Percentiles rank a stretch among this genome's conserved stretches.
Evolutionary conservation across 306 rosid species (phyloP).

Genomic region (Prosopis cineraria): DNA sequence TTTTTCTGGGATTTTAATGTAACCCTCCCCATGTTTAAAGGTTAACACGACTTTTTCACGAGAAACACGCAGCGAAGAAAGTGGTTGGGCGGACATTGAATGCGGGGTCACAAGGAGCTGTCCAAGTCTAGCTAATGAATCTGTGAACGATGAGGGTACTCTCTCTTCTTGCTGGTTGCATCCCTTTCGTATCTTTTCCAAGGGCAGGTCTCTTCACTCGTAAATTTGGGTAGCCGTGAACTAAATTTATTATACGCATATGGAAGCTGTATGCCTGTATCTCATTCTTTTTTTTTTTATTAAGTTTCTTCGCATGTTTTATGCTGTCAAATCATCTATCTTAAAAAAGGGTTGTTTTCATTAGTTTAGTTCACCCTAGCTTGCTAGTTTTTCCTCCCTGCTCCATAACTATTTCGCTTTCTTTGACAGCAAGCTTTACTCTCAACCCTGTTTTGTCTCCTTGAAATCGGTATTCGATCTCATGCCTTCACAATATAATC

Average conservation of each 20-base stretch:
- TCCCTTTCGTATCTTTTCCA: background rate
- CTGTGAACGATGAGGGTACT: background rate
- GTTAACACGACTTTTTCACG: background rate
- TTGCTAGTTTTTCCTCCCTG: background rate
- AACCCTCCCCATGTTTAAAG: no score
- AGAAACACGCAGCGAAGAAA: background rate
- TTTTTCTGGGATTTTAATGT: no score
- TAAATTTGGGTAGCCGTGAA: background rate
- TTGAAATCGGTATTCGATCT: background rate
- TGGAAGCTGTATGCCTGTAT: background rate
- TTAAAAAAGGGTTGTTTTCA: background rate
- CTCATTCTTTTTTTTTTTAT: background rate
- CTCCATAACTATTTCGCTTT: background rate
- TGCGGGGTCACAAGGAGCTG: background rate
- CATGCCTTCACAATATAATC: background rate
- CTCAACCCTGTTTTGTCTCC: background rate
- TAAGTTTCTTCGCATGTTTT: background rate
- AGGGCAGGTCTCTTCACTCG: constrained; percentile 13
- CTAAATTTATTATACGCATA: constrained; percentile 3
- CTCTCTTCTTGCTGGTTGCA: background rate
- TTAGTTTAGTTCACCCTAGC: background rate
- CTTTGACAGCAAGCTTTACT: background rate
- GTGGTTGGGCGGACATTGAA: background rate
- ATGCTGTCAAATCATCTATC: constrained; percentile 30
- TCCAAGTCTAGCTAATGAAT: no score